A percentile compares a stretch with the other conserved stretches of the same genome.
These are phyloP conservation scores for Metroxylon sagu DNA, from an alignment of 176 grass and related monocot species.

Conservation along the genomic window DNA sequence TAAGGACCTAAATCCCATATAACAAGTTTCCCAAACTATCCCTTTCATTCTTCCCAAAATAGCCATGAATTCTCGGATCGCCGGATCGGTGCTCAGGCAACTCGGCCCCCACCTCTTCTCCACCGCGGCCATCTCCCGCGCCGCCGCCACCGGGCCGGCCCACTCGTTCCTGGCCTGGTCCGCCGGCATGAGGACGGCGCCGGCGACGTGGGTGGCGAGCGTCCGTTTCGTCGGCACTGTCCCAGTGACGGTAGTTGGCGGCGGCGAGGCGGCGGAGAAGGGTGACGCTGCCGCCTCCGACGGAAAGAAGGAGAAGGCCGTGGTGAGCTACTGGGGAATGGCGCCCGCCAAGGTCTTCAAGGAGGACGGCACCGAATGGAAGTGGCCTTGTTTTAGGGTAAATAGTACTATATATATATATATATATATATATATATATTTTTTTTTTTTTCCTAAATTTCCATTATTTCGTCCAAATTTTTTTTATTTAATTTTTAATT, in stretches of 20 bases:
- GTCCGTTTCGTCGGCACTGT: too few species aligned
- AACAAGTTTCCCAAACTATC: too few species aligned
- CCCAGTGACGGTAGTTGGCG: not conserved
- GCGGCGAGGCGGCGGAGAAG: slow-evolving; percentile 4
- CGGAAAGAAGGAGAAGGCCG: slow-evolving; percentile 11
- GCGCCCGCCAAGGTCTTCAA: slow-evolving; percentile 32
- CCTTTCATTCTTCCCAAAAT: too few species aligned
- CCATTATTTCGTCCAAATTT: too few species aligned
- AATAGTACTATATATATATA: not conserved
- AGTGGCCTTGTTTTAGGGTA: slow-evolving; percentile 81
- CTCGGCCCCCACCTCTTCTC: slow-evolving; percentile 12
- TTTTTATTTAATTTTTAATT: too few species aligned
- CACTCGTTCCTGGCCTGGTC: not conserved
- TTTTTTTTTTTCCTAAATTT: too few species aligned
- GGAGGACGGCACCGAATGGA: slow-evolving; percentile 76
- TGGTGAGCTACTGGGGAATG: slow-evolving; percentile 65
- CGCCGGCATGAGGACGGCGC: slow-evolving; percentile 8
- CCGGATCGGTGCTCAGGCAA: slow-evolving; percentile 35
- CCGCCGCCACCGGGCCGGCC: slow-evolving; percentile 9
- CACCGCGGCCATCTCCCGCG: not conserved
- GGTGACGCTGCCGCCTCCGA: not conserved
- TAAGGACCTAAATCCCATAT: too few species aligned
- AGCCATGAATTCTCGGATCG: slow-evolving; percentile 39
- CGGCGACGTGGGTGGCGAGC: slow-evolving; percentile 7
- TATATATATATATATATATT: too few species aligned